These are phyloP conservation scores for Arthroderma sp. DNA, from an alignment of 2,329 filamentous ascomycete species.

Conservation along the genomic window DNA sequence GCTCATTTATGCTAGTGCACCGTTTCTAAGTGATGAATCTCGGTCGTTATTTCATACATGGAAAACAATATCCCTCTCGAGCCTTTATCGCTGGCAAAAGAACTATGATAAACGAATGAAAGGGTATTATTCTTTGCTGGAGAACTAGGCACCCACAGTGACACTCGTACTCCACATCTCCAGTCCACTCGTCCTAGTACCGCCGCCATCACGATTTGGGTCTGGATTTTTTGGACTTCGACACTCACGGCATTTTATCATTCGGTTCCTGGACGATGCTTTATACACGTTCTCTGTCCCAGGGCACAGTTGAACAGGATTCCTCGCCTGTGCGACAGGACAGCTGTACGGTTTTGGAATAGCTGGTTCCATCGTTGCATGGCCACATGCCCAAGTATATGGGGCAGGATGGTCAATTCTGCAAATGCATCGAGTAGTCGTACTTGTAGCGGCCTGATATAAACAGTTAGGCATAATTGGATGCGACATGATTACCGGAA, in stretches of 20 bases:
- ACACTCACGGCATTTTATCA: not conserved
- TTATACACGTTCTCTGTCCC: not conserved
- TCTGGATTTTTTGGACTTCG: conserved; percentile 1
- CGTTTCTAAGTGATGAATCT: no score
- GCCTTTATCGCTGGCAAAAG: no score
- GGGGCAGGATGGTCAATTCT: not conserved
- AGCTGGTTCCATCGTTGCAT: not conserved
- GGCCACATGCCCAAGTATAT: conserved; percentile 1
- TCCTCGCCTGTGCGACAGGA: not conserved
- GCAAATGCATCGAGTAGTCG: not conserved
- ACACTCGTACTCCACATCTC: not conserved
- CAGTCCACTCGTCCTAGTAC: not conserved
- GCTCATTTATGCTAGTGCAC: no score
- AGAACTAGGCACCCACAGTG: not conserved
- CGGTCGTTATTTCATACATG: no score
- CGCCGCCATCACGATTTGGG: conserved; percentile 2
- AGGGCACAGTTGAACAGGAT: conserved; percentile 1
- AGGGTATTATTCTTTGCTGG: not conserved
- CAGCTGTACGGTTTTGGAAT: not conserved
- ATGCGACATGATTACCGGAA: not conserved
- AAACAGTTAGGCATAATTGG: not conserved
- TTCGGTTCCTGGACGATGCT: not conserved
- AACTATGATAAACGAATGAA: no score
- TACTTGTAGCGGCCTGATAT: not conserved
- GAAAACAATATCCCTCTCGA: no score